Base-by-base conservation (phyloP, 1,284 basidiomycete genomes). In the Cryptococcus sp. region DNA sequence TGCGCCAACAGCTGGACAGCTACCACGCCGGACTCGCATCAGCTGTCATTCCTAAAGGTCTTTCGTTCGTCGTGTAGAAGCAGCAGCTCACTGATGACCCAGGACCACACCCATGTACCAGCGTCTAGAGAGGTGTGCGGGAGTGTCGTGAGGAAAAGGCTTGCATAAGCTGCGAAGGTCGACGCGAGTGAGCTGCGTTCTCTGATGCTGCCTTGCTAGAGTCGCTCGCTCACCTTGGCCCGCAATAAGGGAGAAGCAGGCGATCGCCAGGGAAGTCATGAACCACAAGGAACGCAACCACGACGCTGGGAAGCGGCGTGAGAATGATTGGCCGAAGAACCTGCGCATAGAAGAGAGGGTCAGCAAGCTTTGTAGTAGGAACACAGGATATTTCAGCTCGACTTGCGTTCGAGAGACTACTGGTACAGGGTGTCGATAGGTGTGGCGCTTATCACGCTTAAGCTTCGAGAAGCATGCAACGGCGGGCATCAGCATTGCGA, bases 201-300 rank as follows among this genome's bases (percentile, higher is more conserved):
- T 23, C 9, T 4, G 18, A 20, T 13, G 11, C 35, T 18, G 38
- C 38, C 9, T 37, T 23, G 4, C 20, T 4, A n/a, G 20, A 15
- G 4, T 15, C 5, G 37, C 21, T 3, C 3, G 18, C 37, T 23
- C 20, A 49, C 47, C 47, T 69, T 83, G 82, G 5, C 82, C 82
- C n/a, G 78, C 78, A n/a, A 83, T 73, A 9, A 83, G 70, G 0
- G 81, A 78, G 52, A 82, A 74, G n/a, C 80, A 73, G 23, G 80
- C 80, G 4, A 82, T 76, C 1, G 76, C 77, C n/a, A 83, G 70
- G 28, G 77, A 79, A 2, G 73, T 71, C 72, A 82, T 79, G 70
- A 83, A 83, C 82, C 82, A 83, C 13, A 82, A 67, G 65, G 82
- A 83, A 7, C 82, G 75, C 15, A 78, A 70, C 73, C 82, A 83